A percentile compares a stretch with the other conserved stretches of the same genome.
These are phyloP conservation scores for Hortiboletus campestris DNA, from an alignment of 768 basidiomycete species.

Conservation along the genomic window DNA sequence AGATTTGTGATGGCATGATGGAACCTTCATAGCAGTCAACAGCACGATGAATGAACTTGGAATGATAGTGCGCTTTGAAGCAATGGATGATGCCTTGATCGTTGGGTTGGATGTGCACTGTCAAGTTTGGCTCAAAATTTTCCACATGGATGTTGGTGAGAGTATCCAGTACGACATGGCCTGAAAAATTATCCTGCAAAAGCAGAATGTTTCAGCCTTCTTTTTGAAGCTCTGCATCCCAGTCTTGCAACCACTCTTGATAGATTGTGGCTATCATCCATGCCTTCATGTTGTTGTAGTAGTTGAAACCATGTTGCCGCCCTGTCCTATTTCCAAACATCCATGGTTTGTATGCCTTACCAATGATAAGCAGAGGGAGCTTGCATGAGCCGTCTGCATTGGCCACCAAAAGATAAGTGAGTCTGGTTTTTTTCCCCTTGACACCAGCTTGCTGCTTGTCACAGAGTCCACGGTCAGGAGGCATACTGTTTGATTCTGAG, in stretches of 20 bases:
- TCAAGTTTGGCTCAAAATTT: constrained; percentile 35
- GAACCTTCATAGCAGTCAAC: too few relatives aligned
- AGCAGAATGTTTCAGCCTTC: neutral
- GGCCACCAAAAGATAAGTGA: neutral
- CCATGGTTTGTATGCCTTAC: neutral
- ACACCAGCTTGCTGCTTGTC: neutral
- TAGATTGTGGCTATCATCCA: constrained; percentile 6
- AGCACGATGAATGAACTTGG: neutral
- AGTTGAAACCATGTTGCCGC: neutral
- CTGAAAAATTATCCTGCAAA: constrained; percentile 6
- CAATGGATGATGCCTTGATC: constrained; percentile 36
- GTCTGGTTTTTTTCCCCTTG: neutral
- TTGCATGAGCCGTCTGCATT: constrained; percentile 6
- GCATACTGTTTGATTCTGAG: constrained; percentile 1
- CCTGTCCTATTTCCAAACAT: constrained; percentile 5
- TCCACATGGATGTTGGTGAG: constrained; percentile 20
- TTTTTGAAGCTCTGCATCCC: neutral
- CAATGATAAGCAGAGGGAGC: constrained; percentile 4
- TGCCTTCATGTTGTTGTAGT: neutral
- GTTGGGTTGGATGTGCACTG: constrained; percentile 35
- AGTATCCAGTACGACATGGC: constrained; percentile 28
- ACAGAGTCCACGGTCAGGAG: constrained; percentile 1
- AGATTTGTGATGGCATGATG: too few relatives aligned
- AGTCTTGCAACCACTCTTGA: constrained; percentile 5
- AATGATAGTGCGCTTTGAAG: constrained; percentile 32